These are phyloP conservation scores for Paramecium pentaurelia DNA, from an alignment of 73 alveolate genomes.

Conservation along the genomic window DNA sequence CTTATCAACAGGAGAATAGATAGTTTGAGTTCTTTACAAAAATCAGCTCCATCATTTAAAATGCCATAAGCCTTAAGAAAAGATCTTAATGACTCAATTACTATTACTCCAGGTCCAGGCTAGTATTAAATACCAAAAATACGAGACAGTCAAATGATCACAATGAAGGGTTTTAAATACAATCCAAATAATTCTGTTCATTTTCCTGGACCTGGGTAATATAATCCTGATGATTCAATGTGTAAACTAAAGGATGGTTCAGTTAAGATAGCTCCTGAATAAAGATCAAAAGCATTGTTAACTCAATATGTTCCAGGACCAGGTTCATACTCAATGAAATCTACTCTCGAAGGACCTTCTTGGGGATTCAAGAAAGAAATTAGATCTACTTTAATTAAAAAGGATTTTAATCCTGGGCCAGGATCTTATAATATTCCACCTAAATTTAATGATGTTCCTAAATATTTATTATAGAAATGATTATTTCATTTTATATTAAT, in stretches of 20 bases:
- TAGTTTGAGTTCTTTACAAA: constrained; percentile 26
- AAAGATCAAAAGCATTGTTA: not conserved
- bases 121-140: not conserved
- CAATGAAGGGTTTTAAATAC: constrained; percentile 1
- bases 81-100: constrained; percentile 10
- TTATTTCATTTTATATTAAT: not conserved
- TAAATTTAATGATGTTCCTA: not conserved
- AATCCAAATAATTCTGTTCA: not conserved
- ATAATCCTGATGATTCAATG: not conserved
- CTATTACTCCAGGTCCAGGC: constrained; percentile 34
- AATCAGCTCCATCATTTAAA: constrained; percentile 32
- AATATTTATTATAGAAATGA: not conserved
- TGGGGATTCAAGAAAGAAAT: not conserved
- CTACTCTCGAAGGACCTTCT: constrained; percentile 21
- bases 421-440: constrained; percentile 22
- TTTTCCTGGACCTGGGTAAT: not conserved
- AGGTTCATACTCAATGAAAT: not conserved
- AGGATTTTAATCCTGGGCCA: not conserved
- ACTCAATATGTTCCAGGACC: constrained; percentile 11
- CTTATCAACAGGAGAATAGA: not conserved
- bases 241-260: not conserved
- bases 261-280: not conserved
- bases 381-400: not conserved
- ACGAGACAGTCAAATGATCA: not conserved
- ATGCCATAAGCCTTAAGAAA: constrained; percentile 31